These are phyloP conservation scores for Golubevia pallescens DNA, from an alignment of 1,284 basidiomycete species.

Conservation along the genomic window DNA sequence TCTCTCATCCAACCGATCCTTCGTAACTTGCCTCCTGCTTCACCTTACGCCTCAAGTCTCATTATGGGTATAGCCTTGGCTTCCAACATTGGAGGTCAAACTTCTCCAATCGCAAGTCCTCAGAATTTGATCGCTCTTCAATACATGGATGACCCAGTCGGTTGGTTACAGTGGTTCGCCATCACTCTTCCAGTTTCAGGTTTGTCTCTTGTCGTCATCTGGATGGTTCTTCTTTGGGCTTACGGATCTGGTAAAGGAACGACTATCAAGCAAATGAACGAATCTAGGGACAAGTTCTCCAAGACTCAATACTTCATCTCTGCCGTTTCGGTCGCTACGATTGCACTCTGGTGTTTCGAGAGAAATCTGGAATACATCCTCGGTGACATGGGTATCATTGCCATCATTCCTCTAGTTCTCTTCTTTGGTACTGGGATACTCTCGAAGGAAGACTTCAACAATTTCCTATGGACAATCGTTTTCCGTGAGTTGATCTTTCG, in stretches of 20 bases:
- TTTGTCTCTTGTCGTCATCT: slow-evolving; percentile 84
- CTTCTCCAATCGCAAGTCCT: slow-evolving; percentile 87
- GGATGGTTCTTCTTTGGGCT: slow-evolving; percentile 83
- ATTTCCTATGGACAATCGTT: slow-evolving; percentile 63
- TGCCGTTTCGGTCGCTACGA: slow-evolving; percentile 83
- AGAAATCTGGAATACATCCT: slow-evolving; percentile 78
- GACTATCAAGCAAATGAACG: slow-evolving; percentile 47
- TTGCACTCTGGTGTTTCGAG: slow-evolving; percentile 88
- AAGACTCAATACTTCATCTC: slow-evolving; percentile 89
- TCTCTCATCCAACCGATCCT: slow-evolving; percentile 97
- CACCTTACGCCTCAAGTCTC: slow-evolving; percentile 85
- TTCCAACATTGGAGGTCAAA: slow-evolving; percentile 97
- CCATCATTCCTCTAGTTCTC: slow-evolving; percentile 87
- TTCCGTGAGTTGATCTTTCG: slow-evolving; percentile 33
- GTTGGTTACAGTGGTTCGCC: slow-evolving; percentile 92
- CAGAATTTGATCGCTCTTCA: slow-evolving; percentile 94
- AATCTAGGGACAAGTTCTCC: slow-evolving; percentile 69
- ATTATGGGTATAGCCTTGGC: slow-evolving; percentile 96
- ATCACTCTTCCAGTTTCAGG: slow-evolving; percentile 89
- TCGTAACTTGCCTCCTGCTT: slow-evolving; percentile 84
- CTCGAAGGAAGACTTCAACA: slow-evolving; percentile 75
- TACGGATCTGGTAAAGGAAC: slow-evolving; percentile 79
- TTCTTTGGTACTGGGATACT: slow-evolving; percentile 95
- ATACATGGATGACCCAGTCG: slow-evolving; percentile 83
- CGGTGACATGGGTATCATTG: slow-evolving; percentile 85